These are phyloP conservation scores for Venustampulla echinocandica DNA, from an alignment of 495 filamentous ascomycete species.

Conservation along the genomic window DNA sequence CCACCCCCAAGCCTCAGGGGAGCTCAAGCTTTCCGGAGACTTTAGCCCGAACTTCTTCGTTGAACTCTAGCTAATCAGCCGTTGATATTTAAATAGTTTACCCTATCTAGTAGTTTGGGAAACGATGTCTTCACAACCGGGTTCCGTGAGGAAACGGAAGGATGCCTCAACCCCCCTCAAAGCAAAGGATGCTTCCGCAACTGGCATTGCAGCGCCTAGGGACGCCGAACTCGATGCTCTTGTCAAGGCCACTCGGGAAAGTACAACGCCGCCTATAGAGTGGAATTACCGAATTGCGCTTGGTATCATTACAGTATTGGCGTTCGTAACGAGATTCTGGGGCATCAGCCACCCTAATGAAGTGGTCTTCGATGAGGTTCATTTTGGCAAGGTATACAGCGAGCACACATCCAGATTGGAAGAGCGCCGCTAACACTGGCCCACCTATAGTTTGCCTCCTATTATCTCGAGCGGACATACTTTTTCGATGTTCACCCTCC, in stretches of 20 bases:
- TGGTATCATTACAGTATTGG: slow-evolving; percentile 65
- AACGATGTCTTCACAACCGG: slow-evolving; percentile 23
- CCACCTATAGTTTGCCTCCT: slow-evolving; percentile 70
- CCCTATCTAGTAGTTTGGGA: slow-evolving; percentile 5
- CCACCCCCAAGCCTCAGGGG: background rate
- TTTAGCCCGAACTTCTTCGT: background rate
- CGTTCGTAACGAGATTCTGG: slow-evolving; percentile 89
- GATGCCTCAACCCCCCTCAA: slow-evolving; percentile 38
- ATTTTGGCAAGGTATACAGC: slow-evolving; percentile 88
- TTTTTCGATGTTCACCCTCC: slow-evolving; percentile 99
- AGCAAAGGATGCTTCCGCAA: slow-evolving; percentile 29
- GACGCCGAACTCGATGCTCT: slow-evolving; percentile 40
- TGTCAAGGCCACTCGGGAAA: slow-evolving; percentile 25
- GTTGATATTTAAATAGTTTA: slow-evolving; percentile 1
- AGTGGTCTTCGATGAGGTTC: slow-evolving; percentile 98
- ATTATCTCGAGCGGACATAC: slow-evolving; percentile 95
- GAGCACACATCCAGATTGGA: background rate
- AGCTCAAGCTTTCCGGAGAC: background rate
- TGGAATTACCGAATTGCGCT: slow-evolving; percentile 83
- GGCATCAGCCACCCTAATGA: slow-evolving; percentile 89
- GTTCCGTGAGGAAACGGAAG: slow-evolving; percentile 46
- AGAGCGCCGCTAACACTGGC: background rate
- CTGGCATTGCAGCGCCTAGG: slow-evolving; percentile 21
- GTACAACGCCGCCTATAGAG: slow-evolving; percentile 38
- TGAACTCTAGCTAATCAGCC: slow-evolving; percentile 9